These are phyloP conservation scores for Volvariella surrecta DNA, from an alignment of 1,284 basidiomycete species.

Conservation along the genomic window DNA sequence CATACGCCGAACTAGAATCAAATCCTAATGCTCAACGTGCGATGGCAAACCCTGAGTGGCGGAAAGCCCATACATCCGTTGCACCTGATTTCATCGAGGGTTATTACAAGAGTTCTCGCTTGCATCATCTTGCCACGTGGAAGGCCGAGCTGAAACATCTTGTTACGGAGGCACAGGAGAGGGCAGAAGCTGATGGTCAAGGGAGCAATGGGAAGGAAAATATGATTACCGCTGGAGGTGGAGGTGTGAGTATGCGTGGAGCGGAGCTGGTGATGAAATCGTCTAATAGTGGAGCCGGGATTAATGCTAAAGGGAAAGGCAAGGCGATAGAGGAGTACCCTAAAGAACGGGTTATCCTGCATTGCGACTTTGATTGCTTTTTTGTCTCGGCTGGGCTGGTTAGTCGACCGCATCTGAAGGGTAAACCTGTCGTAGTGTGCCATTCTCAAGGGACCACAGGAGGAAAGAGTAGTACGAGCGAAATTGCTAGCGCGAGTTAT, in stretches of 20 bases:
- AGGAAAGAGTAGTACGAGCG: conserved; percentile 74
- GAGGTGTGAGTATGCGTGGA: conserved; percentile 53
- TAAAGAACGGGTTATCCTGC: conserved; percentile 70
- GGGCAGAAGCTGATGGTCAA: conserved; percentile 37
- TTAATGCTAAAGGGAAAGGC: conserved; percentile 40
- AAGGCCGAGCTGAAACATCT: conserved; percentile 84
- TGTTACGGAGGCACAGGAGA: conserved; percentile 72
- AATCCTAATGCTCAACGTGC: conserved; percentile 68
- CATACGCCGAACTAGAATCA: conserved; percentile 59
- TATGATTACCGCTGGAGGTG: conserved; percentile 13
- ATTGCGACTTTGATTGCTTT: conserved; percentile 97
- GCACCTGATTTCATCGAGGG: conserved; percentile 83
- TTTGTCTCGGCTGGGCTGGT: conserved; percentile 89
- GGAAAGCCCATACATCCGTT: conserved; percentile 79
- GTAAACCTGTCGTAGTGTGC: conserved; percentile 90
- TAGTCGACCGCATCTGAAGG: conserved; percentile 68
- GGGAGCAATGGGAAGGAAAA: no score
- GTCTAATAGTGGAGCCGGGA: conserved; percentile 15
- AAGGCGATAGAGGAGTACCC: conserved; percentile 28
- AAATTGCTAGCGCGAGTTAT: conserved; percentile 93
- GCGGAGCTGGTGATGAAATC: conserved; percentile 40
- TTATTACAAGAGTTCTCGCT: conserved; percentile 86
- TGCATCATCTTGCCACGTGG: conserved; percentile 91
- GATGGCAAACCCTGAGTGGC: conserved; percentile 80
- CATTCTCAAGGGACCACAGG: conserved; percentile 77